A percentile compares a stretch with the other conserved stretches of the same genome.
Conservation (phyloP, 2,329 filamentous ascomycete species). For the Hymenotorrendiella dingleyae region DNA sequence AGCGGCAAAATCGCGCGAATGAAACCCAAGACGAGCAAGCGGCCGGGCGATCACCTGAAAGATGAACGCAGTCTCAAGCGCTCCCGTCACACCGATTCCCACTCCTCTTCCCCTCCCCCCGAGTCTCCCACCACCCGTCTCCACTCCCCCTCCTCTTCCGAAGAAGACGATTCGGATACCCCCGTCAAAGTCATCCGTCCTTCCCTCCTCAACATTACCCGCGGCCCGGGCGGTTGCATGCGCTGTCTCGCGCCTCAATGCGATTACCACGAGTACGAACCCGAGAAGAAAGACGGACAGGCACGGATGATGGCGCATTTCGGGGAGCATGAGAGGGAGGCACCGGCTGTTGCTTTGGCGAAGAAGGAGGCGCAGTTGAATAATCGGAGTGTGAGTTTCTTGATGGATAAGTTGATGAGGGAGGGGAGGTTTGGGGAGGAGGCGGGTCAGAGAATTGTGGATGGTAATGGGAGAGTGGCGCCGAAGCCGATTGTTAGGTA, state of each 20-base stretch:
- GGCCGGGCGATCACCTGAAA: neutral
- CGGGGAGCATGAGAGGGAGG: constrained; percentile 1
- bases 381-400: neutral
- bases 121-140: neutral
- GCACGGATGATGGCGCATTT: constrained; percentile 1
- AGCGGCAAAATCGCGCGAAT: constrained; percentile 1
- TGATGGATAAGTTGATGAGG: constrained; percentile 6
- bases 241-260: constrained; percentile 1
- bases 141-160: neutral
- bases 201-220: constrained; percentile 2
- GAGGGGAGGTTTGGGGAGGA: neutral
- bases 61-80: neutral
- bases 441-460: neutral
- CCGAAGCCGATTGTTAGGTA: neutral
- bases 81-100: neutral
- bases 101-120: neutral
- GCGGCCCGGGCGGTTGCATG: constrained; percentile 1
- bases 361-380: constrained; percentile 5
- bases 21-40: constrained; percentile 2
- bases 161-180: neutral
- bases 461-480: too few relatives aligned
- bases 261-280: neutral
- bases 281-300: neutral
- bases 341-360: neutral
- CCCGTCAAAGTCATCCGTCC: neutral